Evolutionary conservation across 768 basidiomycete species (phyloP), one percentile per base, ranked within the genome.

Genomic region (Chiua virens): DNA sequence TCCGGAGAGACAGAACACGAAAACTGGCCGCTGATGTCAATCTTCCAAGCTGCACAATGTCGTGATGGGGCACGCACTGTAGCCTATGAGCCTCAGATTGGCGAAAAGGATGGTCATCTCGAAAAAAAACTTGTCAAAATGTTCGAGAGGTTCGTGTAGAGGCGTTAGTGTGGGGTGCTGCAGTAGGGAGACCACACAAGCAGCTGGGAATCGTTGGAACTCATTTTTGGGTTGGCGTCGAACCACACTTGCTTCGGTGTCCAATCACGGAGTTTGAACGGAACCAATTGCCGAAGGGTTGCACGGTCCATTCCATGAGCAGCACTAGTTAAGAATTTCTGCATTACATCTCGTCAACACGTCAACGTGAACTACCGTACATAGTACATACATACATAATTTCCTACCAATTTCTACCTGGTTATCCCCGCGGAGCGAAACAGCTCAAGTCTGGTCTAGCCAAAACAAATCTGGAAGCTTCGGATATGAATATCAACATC

Each of bases 41-140:
- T 43, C 42, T 42, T 22, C 36, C 15, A n/a, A 40, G 21, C 20
- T 13, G 25, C n/a, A 50, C 23, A 52, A 51, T 23, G 50, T n/a
- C 49, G 32, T 30, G 47, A 21, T 20, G 23, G 11, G 14, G 2
- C 25, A 63, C 80, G 61, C 54, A 78, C 83, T 52, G 53, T 83
- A 83, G 62, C 76, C 78, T 15, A 62, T 70, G 37, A 81, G 49
- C 64, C 85, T 76, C 63, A 80, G 59, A 42, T 81, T 81, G 52
- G 71, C 74, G 67, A 86, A 86, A 52, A 79, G 76, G 38, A 85
- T 72, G 27, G 84, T 85, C 84, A 86, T 86, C 11, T 11, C 35
- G n/a, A n/a, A 14, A 23, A 34, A 40, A 34, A 42, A 37, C 3
- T 14, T 51, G 30, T 30, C 30, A 30, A 30, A 30, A 30, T 30